A percentile compares a stretch with the other conserved stretches of the same genome.
These are phyloP conservation scores for Verticillium isaacii DNA, from an alignment of 2,329 filamentous ascomycete genomes.

Conservation along the genomic window DNA sequence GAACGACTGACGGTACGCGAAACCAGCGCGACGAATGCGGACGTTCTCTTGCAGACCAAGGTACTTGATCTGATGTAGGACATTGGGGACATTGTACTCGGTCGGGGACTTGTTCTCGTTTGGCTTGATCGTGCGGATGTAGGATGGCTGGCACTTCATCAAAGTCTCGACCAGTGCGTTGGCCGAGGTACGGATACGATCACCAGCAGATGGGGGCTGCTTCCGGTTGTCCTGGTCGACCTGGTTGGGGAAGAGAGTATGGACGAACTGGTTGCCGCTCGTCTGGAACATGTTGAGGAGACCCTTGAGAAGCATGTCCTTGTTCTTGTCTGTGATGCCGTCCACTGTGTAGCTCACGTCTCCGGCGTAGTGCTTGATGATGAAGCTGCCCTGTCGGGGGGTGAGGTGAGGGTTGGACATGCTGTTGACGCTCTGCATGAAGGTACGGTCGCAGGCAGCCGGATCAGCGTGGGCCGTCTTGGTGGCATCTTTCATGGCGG, in stretches of 20 bases:
- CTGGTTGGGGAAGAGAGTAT: slow-evolving; percentile 83
- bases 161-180: slow-evolving; percentile 92
- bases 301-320: slow-evolving; percentile 94
- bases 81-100: slow-evolving; percentile 88
- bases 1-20: slow-evolving; percentile 94
- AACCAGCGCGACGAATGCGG: slow-evolving; percentile 90
- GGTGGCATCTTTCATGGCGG: slow-evolving; percentile 93
- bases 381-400: slow-evolving; percentile 89
- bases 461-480: slow-evolving; percentile 98
- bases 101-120: slow-evolving; percentile 97
- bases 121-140: slow-evolving; percentile 98
- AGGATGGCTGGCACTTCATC: slow-evolving; percentile 96
- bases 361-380: slow-evolving; percentile 98
- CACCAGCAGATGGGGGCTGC: slow-evolving; percentile 88
- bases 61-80: slow-evolving; percentile 98
- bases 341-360: slow-evolving; percentile 93
- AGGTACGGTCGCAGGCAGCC: slow-evolving; percentile 88
- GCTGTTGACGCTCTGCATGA: slow-evolving; percentile 87
- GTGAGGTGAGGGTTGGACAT: slow-evolving; percentile 90
- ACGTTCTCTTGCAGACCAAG: slow-evolving; percentile 99
- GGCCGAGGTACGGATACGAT: slow-evolving; percentile 91
- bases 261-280: slow-evolving; percentile 81
- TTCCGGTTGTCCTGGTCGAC: slow-evolving; percentile 95
- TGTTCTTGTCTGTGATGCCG: slow-evolving; percentile 99
- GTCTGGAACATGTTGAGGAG: slow-evolving; percentile 79